Base-by-base conservation (phyloP, 768 basidiomycete species). In the Omphalotus guepiniiformis region DNA sequence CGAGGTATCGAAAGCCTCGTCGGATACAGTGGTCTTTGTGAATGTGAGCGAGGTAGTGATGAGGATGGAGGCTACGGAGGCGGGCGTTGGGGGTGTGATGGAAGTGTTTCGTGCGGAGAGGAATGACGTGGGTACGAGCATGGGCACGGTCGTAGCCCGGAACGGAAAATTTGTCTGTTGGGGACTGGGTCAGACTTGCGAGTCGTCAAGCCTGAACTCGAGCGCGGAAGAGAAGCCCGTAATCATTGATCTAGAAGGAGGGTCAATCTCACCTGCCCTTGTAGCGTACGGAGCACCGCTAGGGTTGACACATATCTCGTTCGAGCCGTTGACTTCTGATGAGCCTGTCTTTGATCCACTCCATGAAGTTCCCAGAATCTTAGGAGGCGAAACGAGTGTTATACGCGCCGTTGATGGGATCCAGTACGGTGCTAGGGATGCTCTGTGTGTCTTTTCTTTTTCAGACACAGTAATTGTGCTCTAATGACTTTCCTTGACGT, bases 251-350 rank as follows among this genome's bases (percentile, higher is more conserved):
- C 69, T 92, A 9, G 63, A 76, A 41, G 83, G 85, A 1, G 90
- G 90, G 0, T 69, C 74, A 5, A 61, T 87, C 13, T 63, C 68
- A 0, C 81, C 80, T 12, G 88, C 83, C 0, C 61, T 89, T 27
- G 76, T 80, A 13, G 77, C 81, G 2, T 82, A 79, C 53, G 88
- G 88, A 1, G 67, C 79, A 6, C 57, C 67, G 2, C 56, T 93
- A 4, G 90, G 88, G 2, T 60, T 90, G 28, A 74, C 75, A 47
- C 87, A 90, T 59, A 91, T 93, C 52, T 54, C 63, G 0, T 57
- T 68, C 18, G 90, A 93, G 59, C 48, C 71, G 3, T 78, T 78
- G 5, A 90, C 90, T 2, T 70, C 69, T 27, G 89, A 91, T 55
- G 88, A 88, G 1, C 37, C 57, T 11, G 76, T 81, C 2, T 68